Base-by-base conservation (phyloP, 805 yeast species). In the Starmerella sp. region DNA sequence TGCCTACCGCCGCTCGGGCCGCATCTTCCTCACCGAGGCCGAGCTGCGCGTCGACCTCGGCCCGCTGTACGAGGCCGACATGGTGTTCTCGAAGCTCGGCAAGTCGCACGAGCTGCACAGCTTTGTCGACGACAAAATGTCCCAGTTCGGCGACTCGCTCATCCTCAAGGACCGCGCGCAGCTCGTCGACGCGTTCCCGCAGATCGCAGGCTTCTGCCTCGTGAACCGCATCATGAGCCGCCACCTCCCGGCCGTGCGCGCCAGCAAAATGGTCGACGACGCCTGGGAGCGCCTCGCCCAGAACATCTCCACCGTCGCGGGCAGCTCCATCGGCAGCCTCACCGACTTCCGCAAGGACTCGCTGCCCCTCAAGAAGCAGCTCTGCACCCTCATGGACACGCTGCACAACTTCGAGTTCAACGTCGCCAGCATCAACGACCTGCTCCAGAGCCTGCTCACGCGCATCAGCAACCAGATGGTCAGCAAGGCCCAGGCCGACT, bases 31-130 rank as follows among this genome's bases (percentile, higher is more conserved):
- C 49, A 71, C 74, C 7, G 78, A 76, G 51, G 71, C 72, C 5
- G 65, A 66, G n/a, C 61, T 75, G 4, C 69, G 71, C 15, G 75
- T 88, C 35, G 82, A 82, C 54, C 68, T 90, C 55, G 77, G 81
- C n/a, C 84, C 89, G 6, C 73, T 91, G 32, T 86, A 81, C 67
- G 96, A 91, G 69, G 82, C 95, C 4, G 77, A 86, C 31, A 74
- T 90, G 62, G 95, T 93, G 1, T 90, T 83, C 65, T 79, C 83
- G 56, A 82, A 89, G 4, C 75, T 90, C 48, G 81, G 83, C 51
- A 84, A 82, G 63, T 70, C 75, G 15, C 81, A 78, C n/a, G 75
- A 75, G 51, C 74, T 93, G 52, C 75, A 79, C 45, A 73, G 75
- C 37, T 82, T 81, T 57, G 82, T 85, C 60, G 79, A 81, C 52